Percentiles rank a stretch among this genome's conserved stretches.
Conservation (phyloP, 2,329 filamentous ascomycete genomes). For the Beauveria caledonica region DNA sequence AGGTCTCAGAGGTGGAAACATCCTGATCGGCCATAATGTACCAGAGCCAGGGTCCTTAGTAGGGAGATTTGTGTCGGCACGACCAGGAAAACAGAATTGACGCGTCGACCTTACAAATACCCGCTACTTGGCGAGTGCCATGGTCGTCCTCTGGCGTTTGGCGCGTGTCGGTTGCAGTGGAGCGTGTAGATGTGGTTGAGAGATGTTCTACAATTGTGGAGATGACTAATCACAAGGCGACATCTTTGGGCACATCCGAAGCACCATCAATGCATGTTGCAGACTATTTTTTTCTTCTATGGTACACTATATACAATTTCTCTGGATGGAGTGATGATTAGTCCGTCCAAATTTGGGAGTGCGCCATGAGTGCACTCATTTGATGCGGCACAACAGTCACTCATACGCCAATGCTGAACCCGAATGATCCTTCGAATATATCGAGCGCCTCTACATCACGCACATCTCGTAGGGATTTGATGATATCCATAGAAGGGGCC, state of each 20-base stretch:
- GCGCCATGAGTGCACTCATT: not conserved
- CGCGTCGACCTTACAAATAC: not conserved
- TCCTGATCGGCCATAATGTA: conserved; percentile 9
- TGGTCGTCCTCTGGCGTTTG: not conserved
- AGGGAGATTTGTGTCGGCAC: not conserved
- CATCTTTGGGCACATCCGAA: not conserved
- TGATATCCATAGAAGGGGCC: conserved; percentile 46
- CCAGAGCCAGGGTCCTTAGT: too few relatives aligned
- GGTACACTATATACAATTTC: conserved; percentile 10
- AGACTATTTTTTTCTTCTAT: not conserved
- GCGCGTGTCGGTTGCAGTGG: not conserved
- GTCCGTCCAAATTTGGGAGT: not conserved
- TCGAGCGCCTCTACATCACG: conserved; percentile 38
- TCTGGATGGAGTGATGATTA: not conserved
- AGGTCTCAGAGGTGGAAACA: conserved; percentile 9
- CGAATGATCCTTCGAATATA: conserved; percentile 51
- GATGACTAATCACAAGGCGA: conserved; percentile 6
- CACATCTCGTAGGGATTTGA: conserved; percentile 46
- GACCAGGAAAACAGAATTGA: not conserved
- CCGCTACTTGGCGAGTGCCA: not conserved
- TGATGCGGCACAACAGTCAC: too few relatives aligned
- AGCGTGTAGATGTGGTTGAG: not conserved
- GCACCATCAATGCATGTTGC: not conserved
- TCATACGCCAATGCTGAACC: conserved; percentile 43
- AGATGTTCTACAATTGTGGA: not conserved